phyloP scores from a whole-genome alignment of 176 grass and related monocot species.

The Elymus sibiricus region DNA sequence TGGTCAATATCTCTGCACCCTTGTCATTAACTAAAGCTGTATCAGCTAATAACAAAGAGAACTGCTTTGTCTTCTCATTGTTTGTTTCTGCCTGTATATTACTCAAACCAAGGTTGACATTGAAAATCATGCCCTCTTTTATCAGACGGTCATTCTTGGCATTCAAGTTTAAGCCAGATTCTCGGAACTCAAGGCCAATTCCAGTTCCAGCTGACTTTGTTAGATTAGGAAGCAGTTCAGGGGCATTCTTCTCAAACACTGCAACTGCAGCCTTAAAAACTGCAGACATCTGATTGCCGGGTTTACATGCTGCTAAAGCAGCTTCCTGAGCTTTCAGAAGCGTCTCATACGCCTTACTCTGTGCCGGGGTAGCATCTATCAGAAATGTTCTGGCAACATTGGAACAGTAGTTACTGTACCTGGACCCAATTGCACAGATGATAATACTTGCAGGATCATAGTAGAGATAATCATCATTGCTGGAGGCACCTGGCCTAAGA shows the following conservation, averaged over 20 bases:
- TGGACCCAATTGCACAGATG: constrained; percentile 79
- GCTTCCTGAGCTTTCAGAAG: constrained; percentile 94
- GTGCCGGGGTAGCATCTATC: constrained; percentile 62
- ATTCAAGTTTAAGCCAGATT: constrained; percentile 80
- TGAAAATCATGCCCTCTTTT: constrained; percentile 82
- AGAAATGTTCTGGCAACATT: constrained; percentile 90
- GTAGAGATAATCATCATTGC: constrained; percentile 79
- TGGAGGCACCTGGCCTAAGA: constrained; percentile 73
- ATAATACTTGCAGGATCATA: constrained; percentile 93
- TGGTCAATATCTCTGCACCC: constrained; percentile 57
- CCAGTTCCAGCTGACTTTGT: constrained; percentile 90
- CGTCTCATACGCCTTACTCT: constrained; percentile 78
- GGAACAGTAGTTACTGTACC: constrained; percentile 87
- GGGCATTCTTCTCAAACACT: constrained; percentile 68
- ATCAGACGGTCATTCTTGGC: constrained; percentile 61
- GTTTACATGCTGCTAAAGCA: constrained; percentile 51
- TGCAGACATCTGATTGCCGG: constrained; percentile 58
- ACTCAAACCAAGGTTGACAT: constrained; percentile 85
- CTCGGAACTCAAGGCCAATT: constrained; percentile 87
- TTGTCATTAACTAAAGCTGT: constrained; percentile 69
- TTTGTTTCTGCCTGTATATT: constrained; percentile 72
- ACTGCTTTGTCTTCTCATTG: constrained; percentile 79
- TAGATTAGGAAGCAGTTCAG: constrained; percentile 65
- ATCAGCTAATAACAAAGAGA: constrained; percentile 76
- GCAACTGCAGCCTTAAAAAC: constrained; percentile 62